These are phyloP conservation scores for Claviceps humidiphila DNA, from an alignment of 2,329 filamentous ascomycete species.

Conservation along the genomic window DNA sequence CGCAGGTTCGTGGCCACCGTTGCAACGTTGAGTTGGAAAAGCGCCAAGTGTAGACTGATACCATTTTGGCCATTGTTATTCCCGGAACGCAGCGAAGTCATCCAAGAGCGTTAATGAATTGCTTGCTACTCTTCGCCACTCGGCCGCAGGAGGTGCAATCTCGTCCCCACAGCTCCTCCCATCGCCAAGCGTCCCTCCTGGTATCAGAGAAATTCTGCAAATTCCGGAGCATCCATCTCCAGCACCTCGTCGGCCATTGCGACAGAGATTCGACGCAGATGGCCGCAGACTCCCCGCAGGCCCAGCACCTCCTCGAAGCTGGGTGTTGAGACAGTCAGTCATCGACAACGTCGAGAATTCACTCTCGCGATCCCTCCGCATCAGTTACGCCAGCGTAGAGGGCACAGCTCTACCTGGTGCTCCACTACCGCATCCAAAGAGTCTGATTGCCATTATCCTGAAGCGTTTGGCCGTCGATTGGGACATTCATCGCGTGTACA, in stretches of 20 bases:
- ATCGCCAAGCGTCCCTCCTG: constrained; percentile 43
- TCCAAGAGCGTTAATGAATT: constrained; percentile 43
- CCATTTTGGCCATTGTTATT: background rate
- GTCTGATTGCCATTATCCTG: constrained; percentile 38
- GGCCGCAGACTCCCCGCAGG: constrained; percentile 43
- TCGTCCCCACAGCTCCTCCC: constrained; percentile 16
- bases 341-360: constrained; percentile 7
- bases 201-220: constrained; percentile 44
- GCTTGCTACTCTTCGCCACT: constrained; percentile 42
- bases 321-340: constrained; percentile 23
- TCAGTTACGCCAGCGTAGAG: constrained; percentile 10
- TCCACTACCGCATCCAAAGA: constrained; percentile 29
- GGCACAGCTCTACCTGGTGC: constrained; percentile 29
- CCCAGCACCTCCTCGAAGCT: constrained; percentile 45
- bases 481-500: constrained; percentile 40
- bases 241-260: constrained; percentile 30
- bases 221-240: constrained; percentile 44
- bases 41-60: background rate
- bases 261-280: constrained; percentile 28
- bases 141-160: constrained; percentile 17
- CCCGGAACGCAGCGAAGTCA: constrained; percentile 15
- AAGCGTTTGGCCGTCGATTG: constrained; percentile 39
- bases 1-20: background rate
- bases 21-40: background rate
- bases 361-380: constrained; percentile 10